Evolutionary conservation across 2,329 filamentous ascomycete species (phyloP), one percentile per base, ranked within the genome.

Genomic region (Penicillium sp.): DNA sequence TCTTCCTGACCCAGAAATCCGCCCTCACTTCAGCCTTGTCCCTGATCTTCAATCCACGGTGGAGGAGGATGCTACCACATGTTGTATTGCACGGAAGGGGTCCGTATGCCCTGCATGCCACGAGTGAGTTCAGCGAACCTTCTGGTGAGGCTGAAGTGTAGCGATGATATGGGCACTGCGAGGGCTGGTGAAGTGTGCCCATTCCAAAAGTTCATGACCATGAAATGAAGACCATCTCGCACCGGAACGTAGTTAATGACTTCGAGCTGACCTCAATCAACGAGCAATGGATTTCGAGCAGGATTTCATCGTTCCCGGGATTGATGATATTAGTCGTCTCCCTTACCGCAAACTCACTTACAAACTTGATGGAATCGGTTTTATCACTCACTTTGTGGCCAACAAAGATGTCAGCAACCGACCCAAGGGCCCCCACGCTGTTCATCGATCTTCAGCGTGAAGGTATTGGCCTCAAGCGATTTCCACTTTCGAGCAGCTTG

Each of bases 61-160:
- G 19, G 5, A 22, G 3, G 19, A 22, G 19, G 19, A 22, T 22
- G 19, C 19, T 5, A 22, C 19, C 19, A 22, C 19, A 22, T 22
- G 3, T 22, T 5, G 19, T 22, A 5, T 3, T 22, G 19, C 19
- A 5, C 5, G 19, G 19, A 22, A 22, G 5, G 19, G 19, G 5
- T 3, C 5, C 5, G 19, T 22, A 5, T 22, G 19, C 19, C 19
- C 19, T 5, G 19, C 3, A 5, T 22, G 87, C 55, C 70, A 74
- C 0, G 76, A 80, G 34, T 88, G 86, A 57, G 82, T 76, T 35
- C 75, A 80, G 2, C 76, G 86, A 1, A 72, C 77, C 12, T 66
- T 75, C 19, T 90, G 85, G 83, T 69, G 67, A 4, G 75, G 77
- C 1, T 88, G 84, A 66, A 71, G 22, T 90, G 86, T 52, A 49